Percentiles rank a stretch among this genome's conserved stretches.
Conservation (phyloP, 192 early-diverging fungal species). For the Mycoemilia scoparia region DNA sequence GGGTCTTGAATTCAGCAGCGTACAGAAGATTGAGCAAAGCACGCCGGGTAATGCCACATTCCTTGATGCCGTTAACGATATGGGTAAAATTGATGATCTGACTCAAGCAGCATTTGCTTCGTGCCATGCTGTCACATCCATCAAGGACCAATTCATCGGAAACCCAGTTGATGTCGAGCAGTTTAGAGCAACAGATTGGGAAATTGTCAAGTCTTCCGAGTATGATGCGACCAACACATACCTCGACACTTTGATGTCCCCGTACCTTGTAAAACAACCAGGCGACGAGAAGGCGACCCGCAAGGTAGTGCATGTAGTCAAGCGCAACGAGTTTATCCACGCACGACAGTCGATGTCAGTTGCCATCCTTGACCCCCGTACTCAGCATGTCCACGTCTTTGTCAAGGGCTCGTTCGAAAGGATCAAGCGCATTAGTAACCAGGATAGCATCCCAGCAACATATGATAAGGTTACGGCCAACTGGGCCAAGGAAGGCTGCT, state of each 20-base stretch:
- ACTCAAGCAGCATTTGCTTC: constrained; percentile 30
- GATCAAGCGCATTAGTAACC: constrained; percentile 29
- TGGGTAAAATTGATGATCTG: constrained; percentile 8
- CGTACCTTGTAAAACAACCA: constrained; percentile 9
- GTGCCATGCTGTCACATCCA: constrained; percentile 45
- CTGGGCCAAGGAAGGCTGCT: constrained; percentile 54
- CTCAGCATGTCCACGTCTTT: constrained; percentile 38
- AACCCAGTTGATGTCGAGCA: constrained; percentile 65
- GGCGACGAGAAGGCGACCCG: constrained; percentile 6
- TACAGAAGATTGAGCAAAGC: constrained; percentile 6
- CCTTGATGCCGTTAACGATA: constrained; percentile 6
- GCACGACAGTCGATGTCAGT: constrained; percentile 57
- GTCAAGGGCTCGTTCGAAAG: constrained; percentile 70
- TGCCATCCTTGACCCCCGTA: constrained; percentile 35
- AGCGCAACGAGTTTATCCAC: constrained; percentile 63
- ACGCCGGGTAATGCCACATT: constrained; percentile 1
- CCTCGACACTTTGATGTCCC: constrained; percentile 33
- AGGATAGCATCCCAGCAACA: constrained; percentile 29
- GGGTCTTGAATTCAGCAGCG: constrained; percentile 47
- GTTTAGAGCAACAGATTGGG: constrained; percentile 43
- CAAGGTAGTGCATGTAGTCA: constrained; percentile 31
- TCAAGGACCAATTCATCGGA: constrained; percentile 40
- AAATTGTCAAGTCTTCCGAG: constrained; percentile 5
- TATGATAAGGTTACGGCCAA: constrained; percentile 33
- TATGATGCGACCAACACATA: constrained; percentile 5